Percentiles rank a stretch among this genome's conserved stretches.
Conservation (phyloP, 495 filamentous ascomycete species). For the Aspergillus carlsbadensis region DNA sequence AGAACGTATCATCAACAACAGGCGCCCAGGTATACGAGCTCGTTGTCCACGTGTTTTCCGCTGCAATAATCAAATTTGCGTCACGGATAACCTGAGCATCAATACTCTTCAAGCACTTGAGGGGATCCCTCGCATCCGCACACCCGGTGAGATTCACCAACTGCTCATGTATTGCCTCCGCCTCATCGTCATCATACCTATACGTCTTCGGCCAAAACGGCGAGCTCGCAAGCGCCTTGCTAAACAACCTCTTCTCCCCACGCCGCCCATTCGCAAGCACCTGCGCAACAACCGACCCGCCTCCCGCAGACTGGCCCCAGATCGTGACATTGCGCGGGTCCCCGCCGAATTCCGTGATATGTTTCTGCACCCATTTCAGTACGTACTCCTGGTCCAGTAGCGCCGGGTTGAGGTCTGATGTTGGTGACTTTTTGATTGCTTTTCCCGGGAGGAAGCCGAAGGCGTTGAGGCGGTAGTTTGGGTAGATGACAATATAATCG, state of each 20-base stretch:
- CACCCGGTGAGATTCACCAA: constrained; percentile 48
- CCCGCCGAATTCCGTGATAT: constrained; percentile 52
- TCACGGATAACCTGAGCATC: constrained; percentile 50
- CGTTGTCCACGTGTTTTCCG: constrained; percentile 49
- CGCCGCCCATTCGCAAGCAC: constrained; percentile 47
- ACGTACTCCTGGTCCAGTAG: constrained; percentile 50
- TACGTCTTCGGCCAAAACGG: constrained; percentile 65
- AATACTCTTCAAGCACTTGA: constrained; percentile 49
- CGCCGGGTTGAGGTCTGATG: constrained; percentile 51
- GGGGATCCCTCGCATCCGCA: constrained; percentile 29
- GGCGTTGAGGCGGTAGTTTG: constrained; percentile 57
- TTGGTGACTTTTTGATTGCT: constrained; percentile 44
- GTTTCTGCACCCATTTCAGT: constrained; percentile 53
- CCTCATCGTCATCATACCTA: constrained; percentile 44
- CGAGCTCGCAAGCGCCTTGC: constrained; percentile 55
- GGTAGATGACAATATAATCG: constrained; percentile 53
- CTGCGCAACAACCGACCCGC: constrained; percentile 55
- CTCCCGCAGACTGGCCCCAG: constrained; percentile 56
- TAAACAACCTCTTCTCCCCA: constrained; percentile 38
- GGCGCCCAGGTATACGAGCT: constrained; percentile 58
- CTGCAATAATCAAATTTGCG: constrained; percentile 43
- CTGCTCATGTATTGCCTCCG: constrained; percentile 48
- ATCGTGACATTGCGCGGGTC: constrained; percentile 51
- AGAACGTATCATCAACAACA: constrained; percentile 56
- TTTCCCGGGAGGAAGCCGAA: constrained; percentile 58